phyloP scores from a whole-genome alignment of 768 basidiomycete species.

The Mycena vitilis region DNA sequence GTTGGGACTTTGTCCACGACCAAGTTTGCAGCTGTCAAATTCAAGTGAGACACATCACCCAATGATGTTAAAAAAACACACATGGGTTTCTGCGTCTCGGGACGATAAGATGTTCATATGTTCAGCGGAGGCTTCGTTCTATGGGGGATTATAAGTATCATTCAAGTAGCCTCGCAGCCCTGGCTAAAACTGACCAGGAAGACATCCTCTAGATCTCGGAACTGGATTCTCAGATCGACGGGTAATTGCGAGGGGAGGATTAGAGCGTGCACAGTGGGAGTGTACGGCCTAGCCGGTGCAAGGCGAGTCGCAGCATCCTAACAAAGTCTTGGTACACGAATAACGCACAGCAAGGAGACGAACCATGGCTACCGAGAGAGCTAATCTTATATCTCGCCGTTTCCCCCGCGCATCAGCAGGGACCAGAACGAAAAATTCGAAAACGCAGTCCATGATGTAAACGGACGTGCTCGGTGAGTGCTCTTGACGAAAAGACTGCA shows the following conservation, averaged over 20 bases:
- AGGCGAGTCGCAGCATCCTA: constrained; percentile 66
- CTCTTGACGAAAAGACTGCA: constrained; percentile 58
- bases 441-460: constrained; percentile 78
- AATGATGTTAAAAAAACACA: constrained; percentile 46
- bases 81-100: constrained; percentile 69
- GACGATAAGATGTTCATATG: constrained; percentile 82
- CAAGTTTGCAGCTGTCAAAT: constrained; percentile 59
- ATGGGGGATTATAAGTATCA: constrained; percentile 21
- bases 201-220: constrained; percentile 77
- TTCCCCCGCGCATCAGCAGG: constrained; percentile 72
- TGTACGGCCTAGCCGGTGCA: constrained; percentile 71
- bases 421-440: constrained; percentile 85
- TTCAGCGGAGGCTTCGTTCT: constrained; percentile 68
- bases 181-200: constrained; percentile 61
- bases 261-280: constrained; percentile 78
- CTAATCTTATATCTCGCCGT: constrained; percentile 70
- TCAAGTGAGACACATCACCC: constrained; percentile 35
- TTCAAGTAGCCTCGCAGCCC: constrained; percentile 8
- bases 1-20: constrained; percentile 60
- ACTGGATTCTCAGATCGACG: constrained; percentile 71
- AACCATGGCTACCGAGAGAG: constrained; percentile 65
- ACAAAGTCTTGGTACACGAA: constrained; percentile 10
- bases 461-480: constrained; percentile 57
- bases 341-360: constrained; percentile 7
- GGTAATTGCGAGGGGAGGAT: constrained; percentile 82